Percentiles rank a stretch among this genome's conserved stretches.
Evolutionary conservation across 805 yeast species (phyloP).

Genomic region (Yarrowia osloensis): DNA sequence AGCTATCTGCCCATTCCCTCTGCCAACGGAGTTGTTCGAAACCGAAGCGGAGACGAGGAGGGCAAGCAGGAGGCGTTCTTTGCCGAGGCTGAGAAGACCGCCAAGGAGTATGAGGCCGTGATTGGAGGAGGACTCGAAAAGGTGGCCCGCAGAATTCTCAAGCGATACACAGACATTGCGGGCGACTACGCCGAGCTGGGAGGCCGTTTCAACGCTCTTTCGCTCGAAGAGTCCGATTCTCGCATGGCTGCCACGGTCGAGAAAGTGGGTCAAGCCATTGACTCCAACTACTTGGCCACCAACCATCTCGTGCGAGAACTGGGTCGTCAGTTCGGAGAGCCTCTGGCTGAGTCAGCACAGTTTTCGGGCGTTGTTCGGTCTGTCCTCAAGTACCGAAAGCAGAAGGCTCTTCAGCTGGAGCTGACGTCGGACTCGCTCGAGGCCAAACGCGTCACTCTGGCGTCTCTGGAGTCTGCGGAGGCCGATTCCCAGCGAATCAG

Average conservation of each 20-base stretch:
- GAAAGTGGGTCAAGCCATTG: conserved; percentile 82
- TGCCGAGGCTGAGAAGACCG: conserved; percentile 47
- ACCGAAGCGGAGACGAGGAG: conserved; percentile 38
- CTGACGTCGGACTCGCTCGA: conserved; percentile 47
- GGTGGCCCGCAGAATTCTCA: conserved; percentile 56
- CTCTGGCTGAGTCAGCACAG: conserved; percentile 70
- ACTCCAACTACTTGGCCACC: conserved; percentile 56
- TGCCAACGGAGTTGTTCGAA: conserved; percentile 43
- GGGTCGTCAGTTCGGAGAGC: conserved; percentile 64
- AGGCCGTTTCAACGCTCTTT: conserved; percentile 62
- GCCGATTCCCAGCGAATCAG: conserved; percentile 50
- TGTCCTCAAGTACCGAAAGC: conserved; percentile 61
- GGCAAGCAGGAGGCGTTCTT: conserved; percentile 48
- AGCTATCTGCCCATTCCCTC: conserved; percentile 64
- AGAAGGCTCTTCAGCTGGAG: conserved; percentile 57
- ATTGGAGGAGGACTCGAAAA: conserved; percentile 55
- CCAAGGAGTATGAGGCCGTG: conserved; percentile 51
- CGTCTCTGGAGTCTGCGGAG: conserved; percentile 48
- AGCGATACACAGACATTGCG: conserved; percentile 59
- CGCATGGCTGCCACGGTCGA: conserved; percentile 62
- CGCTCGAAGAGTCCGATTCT: conserved; percentile 49
- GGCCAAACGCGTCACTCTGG: conserved; percentile 43
- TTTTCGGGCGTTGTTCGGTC: conserved; percentile 58
- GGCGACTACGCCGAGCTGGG: conserved; percentile 77
- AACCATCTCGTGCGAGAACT: conserved; percentile 55